These are phyloP conservation scores for Aeminium ludgeri DNA, from an alignment of 495 filamentous ascomycete species.

Conservation along the genomic window DNA sequence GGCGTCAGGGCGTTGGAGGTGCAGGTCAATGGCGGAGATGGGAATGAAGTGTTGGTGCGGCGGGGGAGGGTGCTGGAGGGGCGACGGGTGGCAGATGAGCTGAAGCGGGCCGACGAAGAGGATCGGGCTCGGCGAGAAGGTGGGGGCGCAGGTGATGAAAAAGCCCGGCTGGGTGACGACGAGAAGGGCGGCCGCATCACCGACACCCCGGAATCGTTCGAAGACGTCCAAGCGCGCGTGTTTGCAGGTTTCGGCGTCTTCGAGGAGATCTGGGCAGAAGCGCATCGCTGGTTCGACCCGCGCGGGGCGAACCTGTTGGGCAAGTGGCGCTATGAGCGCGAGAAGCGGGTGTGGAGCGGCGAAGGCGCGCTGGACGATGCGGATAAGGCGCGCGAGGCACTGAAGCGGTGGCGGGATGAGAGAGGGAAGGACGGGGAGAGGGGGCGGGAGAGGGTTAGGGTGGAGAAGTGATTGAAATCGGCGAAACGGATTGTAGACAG, in stretches of 20 bases:
- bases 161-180: too few species aligned
- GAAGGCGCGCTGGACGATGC: conserved; percentile 11
- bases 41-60: conserved; percentile 6
- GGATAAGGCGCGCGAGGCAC: conserved; percentile 2
- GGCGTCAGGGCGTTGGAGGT: conserved; percentile 27
- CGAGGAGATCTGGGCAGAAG: conserved; percentile 69
- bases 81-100: background rate
- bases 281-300: background rate
- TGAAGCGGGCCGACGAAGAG: background rate
- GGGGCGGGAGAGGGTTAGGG: too few species aligned
- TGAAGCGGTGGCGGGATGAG: conserved; percentile 5
- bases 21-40: conserved; percentile 6
- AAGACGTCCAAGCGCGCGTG: background rate
- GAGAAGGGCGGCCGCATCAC: too few species aligned
- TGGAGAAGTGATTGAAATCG: too few species aligned
- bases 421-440: conserved; percentile 4
- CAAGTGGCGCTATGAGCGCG: background rate
- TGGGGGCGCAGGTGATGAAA: too few species aligned
- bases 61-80: conserved; percentile 17
- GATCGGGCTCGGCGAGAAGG: background rate
- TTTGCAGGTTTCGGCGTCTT: conserved; percentile 61
- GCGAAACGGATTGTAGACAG: too few species aligned
- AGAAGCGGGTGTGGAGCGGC: conserved; percentile 6
- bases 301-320: conserved; percentile 2
- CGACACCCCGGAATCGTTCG: too few species aligned